A percentile compares a stretch with the other conserved stretches of the same genome.
Evolutionary conservation across 1,284 basidiomycete species (phyloP).

Genomic region (Austropuccinia psidii): DNA sequence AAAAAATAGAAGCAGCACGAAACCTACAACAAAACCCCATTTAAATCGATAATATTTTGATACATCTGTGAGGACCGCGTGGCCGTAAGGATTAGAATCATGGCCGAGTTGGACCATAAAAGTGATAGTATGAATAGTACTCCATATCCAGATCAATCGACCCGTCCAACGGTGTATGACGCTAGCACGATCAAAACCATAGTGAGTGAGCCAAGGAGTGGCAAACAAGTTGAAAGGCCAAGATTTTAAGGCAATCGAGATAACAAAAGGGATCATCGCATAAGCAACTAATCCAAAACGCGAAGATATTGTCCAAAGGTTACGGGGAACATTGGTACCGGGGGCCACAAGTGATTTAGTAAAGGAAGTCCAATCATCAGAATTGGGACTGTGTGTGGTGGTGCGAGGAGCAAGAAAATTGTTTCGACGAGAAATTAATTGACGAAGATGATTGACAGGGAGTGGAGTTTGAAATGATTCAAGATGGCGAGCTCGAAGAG

Average conservation of each 20-base stretch:
- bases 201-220: slow-evolving; percentile 60
- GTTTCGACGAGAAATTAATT: too few relatives aligned
- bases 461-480: background rate
- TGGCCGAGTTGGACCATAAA: slow-evolving; percentile 64
- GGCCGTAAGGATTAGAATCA: slow-evolving; percentile 51
- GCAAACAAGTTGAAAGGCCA: slow-evolving; percentile 73
- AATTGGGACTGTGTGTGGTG: slow-evolving; percentile 38
- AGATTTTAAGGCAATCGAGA: slow-evolving; percentile 70
- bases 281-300: slow-evolving; percentile 70
- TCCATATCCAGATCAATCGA: slow-evolving; percentile 64
- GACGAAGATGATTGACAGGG: slow-evolving; percentile 35
- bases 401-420: slow-evolving; percentile 25
- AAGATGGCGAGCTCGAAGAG: background rate
- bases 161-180: slow-evolving; percentile 66
- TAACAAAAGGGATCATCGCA: slow-evolving; percentile 65
- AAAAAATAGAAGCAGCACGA: slow-evolving; percentile 12
- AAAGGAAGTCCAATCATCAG: slow-evolving; percentile 44
- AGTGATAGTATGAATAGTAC: slow-evolving; percentile 60
- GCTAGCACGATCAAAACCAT: slow-evolving; percentile 69
- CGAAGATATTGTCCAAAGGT: slow-evolving; percentile 68
- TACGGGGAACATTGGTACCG: slow-evolving; percentile 61
- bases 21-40: slow-evolving; percentile 63
- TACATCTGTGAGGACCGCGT: slow-evolving; percentile 57
- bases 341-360: slow-evolving; percentile 47
- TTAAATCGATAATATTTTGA: slow-evolving; percentile 65